Conservation (phyloP, 768 basidiomycete species). For the Macrolepiota albuminosa region DNA sequence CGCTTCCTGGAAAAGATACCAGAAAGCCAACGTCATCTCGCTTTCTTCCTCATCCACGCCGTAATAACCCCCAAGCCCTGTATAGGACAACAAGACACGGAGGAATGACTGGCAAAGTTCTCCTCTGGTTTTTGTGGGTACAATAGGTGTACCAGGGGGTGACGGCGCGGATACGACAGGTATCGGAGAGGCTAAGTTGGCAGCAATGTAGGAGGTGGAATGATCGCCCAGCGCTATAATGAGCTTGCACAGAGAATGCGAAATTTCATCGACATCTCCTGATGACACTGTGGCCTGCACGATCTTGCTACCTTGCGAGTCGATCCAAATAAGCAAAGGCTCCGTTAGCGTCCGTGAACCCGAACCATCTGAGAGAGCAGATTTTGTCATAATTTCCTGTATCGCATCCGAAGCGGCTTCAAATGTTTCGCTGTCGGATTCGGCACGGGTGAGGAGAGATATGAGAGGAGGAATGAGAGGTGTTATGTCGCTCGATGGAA, state of each 20-base stretch:
- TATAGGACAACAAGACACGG: conserved; percentile 65
- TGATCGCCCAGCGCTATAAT: conserved; percentile 83
- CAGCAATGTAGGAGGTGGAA: conserved; percentile 72
- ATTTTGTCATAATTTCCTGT: conserved; percentile 73
- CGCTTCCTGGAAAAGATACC: conserved; percentile 89
- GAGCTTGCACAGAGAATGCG: conserved; percentile 76
- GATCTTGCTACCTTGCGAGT: conserved; percentile 48
- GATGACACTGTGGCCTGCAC: conserved; percentile 27
- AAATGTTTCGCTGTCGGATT: conserved; percentile 52
- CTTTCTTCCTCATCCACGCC: conserved; percentile 86
- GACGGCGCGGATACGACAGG: conserved; percentile 26
- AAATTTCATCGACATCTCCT: conserved; percentile 48
- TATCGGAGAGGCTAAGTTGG: conserved; percentile 50
- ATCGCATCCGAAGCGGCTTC: conserved; percentile 65
- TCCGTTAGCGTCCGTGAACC: conserved; percentile 74
- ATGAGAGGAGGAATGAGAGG: conserved; percentile 65
- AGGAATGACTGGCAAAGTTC: conserved; percentile 69
- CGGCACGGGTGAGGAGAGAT: conserved; percentile 49
- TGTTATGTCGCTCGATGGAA: conserved; percentile 70
- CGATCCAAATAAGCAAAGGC: conserved; percentile 79
- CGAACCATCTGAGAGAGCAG: conserved; percentile 65
- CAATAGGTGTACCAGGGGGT: conserved; percentile 11
- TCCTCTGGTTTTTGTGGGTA: conserved; percentile 30
- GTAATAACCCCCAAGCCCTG: conserved; percentile 67
- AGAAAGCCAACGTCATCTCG: conserved; percentile 83